phyloP scores from a whole-genome alignment of 306 rosid genomes.

The Sphenostylis stenocarpa region DNA sequence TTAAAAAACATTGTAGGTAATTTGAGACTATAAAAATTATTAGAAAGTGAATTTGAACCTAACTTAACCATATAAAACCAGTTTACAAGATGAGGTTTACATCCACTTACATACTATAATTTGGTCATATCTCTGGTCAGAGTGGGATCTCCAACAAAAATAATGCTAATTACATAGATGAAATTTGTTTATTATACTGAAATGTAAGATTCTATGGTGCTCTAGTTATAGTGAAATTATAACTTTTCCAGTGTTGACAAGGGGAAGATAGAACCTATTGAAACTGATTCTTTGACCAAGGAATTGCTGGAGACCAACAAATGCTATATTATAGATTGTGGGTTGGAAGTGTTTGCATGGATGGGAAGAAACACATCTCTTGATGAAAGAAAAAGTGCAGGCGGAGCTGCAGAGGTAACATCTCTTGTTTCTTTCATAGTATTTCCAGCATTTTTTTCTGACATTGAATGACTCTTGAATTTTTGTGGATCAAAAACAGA shows the following conservation, averaged over 20 bases:
- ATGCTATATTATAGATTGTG: slow-evolving; percentile 88
- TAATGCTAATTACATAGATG: slow-evolving; percentile 13
- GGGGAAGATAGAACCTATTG: slow-evolving; percentile 66
- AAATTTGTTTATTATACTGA: slow-evolving; percentile 24
- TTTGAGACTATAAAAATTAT: background rate
- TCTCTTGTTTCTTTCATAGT: slow-evolving; percentile 28
- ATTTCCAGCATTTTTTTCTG: slow-evolving; percentile 21
- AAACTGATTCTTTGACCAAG: slow-evolving; percentile 67
- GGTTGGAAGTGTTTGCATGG: slow-evolving; percentile 87
- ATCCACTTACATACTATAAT: no score
- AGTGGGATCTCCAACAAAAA: background rate
- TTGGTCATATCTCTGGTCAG: no score
- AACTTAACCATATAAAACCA: no score
- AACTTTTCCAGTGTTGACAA: slow-evolving; percentile 68
- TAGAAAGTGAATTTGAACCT: no score
- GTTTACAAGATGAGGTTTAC: no score
- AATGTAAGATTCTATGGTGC: slow-evolving; percentile 12
- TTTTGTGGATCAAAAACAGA: slow-evolving; percentile 53
- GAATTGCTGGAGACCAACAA: slow-evolving; percentile 75
- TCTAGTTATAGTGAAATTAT: slow-evolving; percentile 37
- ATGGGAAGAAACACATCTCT: slow-evolving; percentile 89
- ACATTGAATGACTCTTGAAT: slow-evolving; percentile 34
- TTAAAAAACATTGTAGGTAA: slow-evolving; percentile 5
- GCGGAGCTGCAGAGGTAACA: slow-evolving; percentile 83
- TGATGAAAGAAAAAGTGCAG: slow-evolving; percentile 83